Conservation (phyloP, 2,329 filamentous ascomycete species). For the Cladosporium sp. region DNA sequence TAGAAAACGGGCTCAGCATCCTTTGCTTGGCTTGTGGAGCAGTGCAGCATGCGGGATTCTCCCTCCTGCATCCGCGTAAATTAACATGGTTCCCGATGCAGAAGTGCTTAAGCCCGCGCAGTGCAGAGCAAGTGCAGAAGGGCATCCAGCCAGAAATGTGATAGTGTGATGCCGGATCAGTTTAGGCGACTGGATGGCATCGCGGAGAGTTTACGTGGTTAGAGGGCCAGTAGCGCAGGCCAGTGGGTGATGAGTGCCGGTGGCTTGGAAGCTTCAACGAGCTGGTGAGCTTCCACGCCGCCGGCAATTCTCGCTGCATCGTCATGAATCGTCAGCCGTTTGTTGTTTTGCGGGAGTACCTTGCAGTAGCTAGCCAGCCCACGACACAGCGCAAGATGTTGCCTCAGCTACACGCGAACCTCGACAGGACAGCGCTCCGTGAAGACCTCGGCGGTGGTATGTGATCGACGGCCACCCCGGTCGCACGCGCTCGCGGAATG, state of each 20-base stretch:
- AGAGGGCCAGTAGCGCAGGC: neutral
- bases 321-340: neutral
- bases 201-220: neutral
- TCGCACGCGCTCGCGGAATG: neutral
- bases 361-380: neutral
- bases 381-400: neutral
- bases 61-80: too few species aligned
- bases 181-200: neutral
- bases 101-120: neutral
- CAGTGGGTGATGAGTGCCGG: neutral
- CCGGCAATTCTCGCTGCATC: neutral
- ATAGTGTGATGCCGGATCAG: neutral
- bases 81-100: neutral
- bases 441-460: neutral
- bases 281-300: neutral
- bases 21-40: neutral
- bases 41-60: neutral
- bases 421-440: neutral
- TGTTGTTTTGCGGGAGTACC: neutral
- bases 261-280: conserved; percentile 1
- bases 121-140: neutral
- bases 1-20: neutral
- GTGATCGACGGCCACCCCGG: neutral
- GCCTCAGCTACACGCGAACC: neutral
- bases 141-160: neutral